Percentiles rank a stretch among this genome's conserved stretches.
These are phyloP conservation scores for Mortierella sp. DNA, from an alignment of 371 early-diverging fungal genomes.

Conservation along the genomic window DNA sequence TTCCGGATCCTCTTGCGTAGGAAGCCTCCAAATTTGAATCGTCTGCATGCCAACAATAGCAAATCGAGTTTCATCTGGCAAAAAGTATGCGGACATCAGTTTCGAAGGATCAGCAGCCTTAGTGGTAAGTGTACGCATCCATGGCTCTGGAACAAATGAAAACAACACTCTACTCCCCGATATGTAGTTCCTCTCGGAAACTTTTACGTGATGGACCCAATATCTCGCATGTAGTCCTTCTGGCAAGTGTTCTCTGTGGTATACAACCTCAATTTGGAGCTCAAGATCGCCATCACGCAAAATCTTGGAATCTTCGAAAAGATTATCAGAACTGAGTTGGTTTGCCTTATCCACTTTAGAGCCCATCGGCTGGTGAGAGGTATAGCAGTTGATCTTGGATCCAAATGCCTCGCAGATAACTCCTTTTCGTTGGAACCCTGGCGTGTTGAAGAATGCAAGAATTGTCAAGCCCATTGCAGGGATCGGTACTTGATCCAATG, in stretches of 20 bases:
- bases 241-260: constrained; percentile 28
- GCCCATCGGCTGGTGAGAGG: constrained; percentile 18
- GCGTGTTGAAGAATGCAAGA: constrained; percentile 24
- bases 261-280: constrained; percentile 20
- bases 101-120: constrained; percentile 20
- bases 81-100: constrained; percentile 30
- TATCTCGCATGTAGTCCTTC: constrained; percentile 39
- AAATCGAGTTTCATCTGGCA: constrained; percentile 33
- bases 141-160: constrained; percentile 53
- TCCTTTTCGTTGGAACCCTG: constrained; percentile 17
- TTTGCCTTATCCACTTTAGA: constrained; percentile 8
- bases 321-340: too few species aligned
- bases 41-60: constrained; percentile 42
- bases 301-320: neutral
- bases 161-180: too few species aligned
- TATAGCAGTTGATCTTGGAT: constrained; percentile 27
- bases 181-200: constrained; percentile 25
- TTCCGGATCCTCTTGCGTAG: constrained; percentile 17
- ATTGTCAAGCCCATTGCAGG: constrained; percentile 33
- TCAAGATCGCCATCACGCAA: constrained; percentile 7
- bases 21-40: constrained; percentile 47
- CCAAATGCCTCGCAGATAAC: constrained; percentile 30
- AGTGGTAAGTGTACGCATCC: constrained; percentile 37
- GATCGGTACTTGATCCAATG: neutral
- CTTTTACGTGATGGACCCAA: constrained; percentile 43